Base-by-base conservation (phyloP, 2,329 filamentous ascomycete species). In the Tolypocladium endophyticum region DNA sequence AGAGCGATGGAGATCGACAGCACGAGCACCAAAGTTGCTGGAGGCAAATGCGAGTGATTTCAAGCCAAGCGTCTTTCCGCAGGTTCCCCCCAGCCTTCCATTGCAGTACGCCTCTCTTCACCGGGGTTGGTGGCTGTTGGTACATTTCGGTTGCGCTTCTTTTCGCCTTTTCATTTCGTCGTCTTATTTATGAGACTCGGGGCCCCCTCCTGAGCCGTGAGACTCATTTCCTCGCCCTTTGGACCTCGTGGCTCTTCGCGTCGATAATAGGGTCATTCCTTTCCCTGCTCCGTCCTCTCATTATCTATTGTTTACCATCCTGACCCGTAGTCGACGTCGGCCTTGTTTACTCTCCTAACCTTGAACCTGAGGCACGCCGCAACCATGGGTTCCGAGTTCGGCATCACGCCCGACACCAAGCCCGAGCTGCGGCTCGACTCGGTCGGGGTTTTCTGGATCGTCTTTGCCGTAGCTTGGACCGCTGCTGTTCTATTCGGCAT, bases 401-500 rank as follows among this genome's bases (percentile, higher is more conserved):
- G 71, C 58, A 67, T 66, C 33, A 71, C 68, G 5, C 60, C 66
- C 33, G 65, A 70, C 55, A 70, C 68, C 56, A 67, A 69, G 61
- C 69, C 73, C 23, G 62, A 66, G 61, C 63, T 69, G 30, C 66
- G 70, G n/a, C 60, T 76, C 38, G 72, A 77, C 60, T 70, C 64
- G 56, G 64, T 77, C 39, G 75, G 74, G 59, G 69, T 79, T 63
- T 79, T 77, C 64, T 79, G 69, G 67, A 67, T 74, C 61, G 64
- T 66, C 60, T 74, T 75, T 57, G 68, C 70, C 36, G 65, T 67
- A 4, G 59, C 69, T 36, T 79, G 75, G 76, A 78, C 74, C 0
- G 58, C 71, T 7, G 59, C 77, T 16, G 65, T 80, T 16, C 62
- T 73, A 36, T 56, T 63, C 38, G 75, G 74, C 61, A 77, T 78